These are phyloP conservation scores for Chrysophaeum taylorii DNA, from an alignment of 352 stramenopile species.

Conservation along the genomic window DNA sequence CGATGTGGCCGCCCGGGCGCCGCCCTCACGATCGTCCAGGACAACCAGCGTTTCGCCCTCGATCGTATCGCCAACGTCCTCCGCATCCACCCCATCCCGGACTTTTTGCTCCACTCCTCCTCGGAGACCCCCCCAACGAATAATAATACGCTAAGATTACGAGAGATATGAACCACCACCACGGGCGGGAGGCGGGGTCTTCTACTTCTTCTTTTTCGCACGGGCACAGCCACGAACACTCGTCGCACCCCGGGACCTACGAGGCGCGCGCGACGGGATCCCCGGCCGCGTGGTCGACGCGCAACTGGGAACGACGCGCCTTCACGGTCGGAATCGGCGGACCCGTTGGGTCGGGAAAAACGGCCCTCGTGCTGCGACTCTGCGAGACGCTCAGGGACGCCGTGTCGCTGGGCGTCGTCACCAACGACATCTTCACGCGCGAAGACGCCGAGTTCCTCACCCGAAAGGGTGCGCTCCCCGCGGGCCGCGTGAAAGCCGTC, in stretches of 20 bases:
- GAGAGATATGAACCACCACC: too few relatives aligned
- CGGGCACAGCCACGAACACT: slow-evolving; percentile 70
- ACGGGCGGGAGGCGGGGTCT: too few relatives aligned
- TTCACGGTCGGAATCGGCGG: slow-evolving; percentile 93
- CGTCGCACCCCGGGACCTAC: slow-evolving; percentile 62
- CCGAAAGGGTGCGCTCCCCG: slow-evolving; percentile 70
- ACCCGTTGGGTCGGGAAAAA: slow-evolving; percentile 84
- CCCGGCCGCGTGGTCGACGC: slow-evolving; percentile 29
- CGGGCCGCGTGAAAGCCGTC: slow-evolving; percentile 81
- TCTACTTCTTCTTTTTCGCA: too few relatives aligned
- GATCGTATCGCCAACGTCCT: not conserved
- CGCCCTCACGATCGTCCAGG: slow-evolving; percentile 76
- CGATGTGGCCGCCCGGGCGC: slow-evolving; percentile 85
- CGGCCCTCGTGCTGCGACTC: slow-evolving; percentile 79
- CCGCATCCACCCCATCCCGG: not conserved
- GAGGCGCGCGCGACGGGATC: slow-evolving; percentile 45
- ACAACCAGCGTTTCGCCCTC: not conserved
- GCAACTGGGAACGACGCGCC: slow-evolving; percentile 64
- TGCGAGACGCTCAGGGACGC: slow-evolving; percentile 67
- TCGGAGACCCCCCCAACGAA: too few relatives aligned
- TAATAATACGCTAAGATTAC: too few relatives aligned
- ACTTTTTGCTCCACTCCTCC: too few relatives aligned
- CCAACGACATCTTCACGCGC: slow-evolving; percentile 97
- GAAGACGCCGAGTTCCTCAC: slow-evolving; percentile 97
- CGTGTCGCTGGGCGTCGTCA: slow-evolving; percentile 55